Conservation (phyloP, 495 filamentous ascomycete species). For the Penicillium maclennaniae region DNA sequence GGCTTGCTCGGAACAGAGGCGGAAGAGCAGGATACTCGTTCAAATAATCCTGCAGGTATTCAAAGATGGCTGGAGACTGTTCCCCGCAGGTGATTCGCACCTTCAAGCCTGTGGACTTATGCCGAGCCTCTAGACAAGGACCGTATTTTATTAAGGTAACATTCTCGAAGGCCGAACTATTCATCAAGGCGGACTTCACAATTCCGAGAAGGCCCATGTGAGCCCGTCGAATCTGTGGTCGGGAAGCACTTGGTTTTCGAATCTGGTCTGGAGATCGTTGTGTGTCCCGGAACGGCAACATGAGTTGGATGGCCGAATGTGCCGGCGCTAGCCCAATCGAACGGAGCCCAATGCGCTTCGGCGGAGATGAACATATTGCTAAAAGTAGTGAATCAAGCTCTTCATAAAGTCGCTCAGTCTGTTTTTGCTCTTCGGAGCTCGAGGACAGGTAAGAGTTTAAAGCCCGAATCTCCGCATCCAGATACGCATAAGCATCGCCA, state of each 20-base stretch:
- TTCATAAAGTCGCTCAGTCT: slow-evolving; percentile 23
- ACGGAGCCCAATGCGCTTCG: slow-evolving; percentile 49
- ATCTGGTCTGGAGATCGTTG: slow-evolving; percentile 13
- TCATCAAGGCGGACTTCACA: slow-evolving; percentile 20
- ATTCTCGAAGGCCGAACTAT: slow-evolving; percentile 6
- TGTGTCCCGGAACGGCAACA: slow-evolving; percentile 26
- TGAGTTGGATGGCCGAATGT: slow-evolving; percentile 51
- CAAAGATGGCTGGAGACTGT: slow-evolving; percentile 27
- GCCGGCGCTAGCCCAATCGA: slow-evolving; percentile 48
- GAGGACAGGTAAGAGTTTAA: slow-evolving; percentile 43
- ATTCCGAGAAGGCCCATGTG: slow-evolving; percentile 19
- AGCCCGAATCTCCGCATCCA: slow-evolving; percentile 47
- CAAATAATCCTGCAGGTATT: slow-evolving; percentile 43
- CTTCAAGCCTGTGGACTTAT: slow-evolving; percentile 44
- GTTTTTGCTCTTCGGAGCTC: slow-evolving; percentile 29
- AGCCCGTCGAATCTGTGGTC: slow-evolving; percentile 23
- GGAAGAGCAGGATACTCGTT: slow-evolving; percentile 47
- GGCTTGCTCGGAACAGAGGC: slow-evolving; percentile 45
- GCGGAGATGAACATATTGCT: slow-evolving; percentile 19
- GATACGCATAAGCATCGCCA: slow-evolving; percentile 17
- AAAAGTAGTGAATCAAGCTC: slow-evolving; percentile 24
- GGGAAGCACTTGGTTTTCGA: slow-evolving; percentile 33
- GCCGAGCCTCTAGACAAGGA: slow-evolving; percentile 27
- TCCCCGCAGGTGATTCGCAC: slow-evolving; percentile 45
- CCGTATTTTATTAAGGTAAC: background rate